Evolutionary conservation across 2,329 filamentous ascomycete genomes (phyloP), one percentile per base, ranked within the genome.

Genomic region (Pseudogymnoascus sp.): DNA sequence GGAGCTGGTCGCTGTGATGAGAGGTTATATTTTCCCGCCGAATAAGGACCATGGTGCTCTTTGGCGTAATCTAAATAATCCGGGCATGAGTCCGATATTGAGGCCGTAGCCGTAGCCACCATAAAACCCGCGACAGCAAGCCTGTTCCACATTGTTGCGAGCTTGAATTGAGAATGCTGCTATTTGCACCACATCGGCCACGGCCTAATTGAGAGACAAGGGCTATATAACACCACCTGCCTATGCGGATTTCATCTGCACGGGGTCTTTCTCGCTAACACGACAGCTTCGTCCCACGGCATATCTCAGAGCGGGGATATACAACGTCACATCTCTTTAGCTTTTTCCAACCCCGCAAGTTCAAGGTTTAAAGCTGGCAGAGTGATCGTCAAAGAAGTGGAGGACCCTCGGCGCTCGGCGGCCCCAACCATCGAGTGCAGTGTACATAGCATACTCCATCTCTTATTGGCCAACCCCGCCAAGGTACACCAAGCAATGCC

Each of bases 1-100:
- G 81, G 77, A 1, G 81, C 81, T 0, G 93, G 93, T 29, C 93
- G 84, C 77, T 95, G 91, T 72, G 83, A 95, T 1, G 91, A 88
- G 7, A 96, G 84, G 62, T 83, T 78, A 71, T 94, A 82, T 6
- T 84, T 84, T 10, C 93, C 92, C n/a, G 81, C 75, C 66, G 90
- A 95, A 68, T 86, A 85, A 1, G 93, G 93, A 36, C 80, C 76
- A 71, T 93, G 88, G 4, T 73, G 75, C 61, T 79, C 71, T 64
- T 76, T 78, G 1, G 86, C 78, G 72, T 87, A 89, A 54, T 75
- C 71, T 15, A 79, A 78, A 71, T 89, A 90, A 70, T 89, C 84
- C 1, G 87, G 87, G 73, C 87, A 90, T 54, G 47, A 54, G 47
- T 54, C 47, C 15, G 47, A 33, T 54, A 54, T 54, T 26, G 47